Conservation (phyloP, 179 eudicot species). For the Spergularia azorica region DNA sequence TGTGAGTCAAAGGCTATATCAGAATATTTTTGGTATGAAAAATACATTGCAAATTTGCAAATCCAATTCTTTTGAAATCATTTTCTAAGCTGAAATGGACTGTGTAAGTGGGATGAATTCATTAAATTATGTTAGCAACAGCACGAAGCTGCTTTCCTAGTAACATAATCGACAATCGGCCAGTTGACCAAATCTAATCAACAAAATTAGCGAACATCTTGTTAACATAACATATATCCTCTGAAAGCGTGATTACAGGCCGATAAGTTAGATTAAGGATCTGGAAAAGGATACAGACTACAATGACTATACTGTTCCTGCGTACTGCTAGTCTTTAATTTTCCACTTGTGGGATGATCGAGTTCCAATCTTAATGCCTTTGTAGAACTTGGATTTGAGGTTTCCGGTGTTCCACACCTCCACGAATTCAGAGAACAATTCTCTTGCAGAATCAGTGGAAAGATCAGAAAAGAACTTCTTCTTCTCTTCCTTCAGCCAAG, state of each 20-base stretch:
- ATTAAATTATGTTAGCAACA: too few species aligned
- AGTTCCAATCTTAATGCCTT: conserved; percentile 70
- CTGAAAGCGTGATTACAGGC: not conserved
- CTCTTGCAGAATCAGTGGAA: conserved; percentile 67
- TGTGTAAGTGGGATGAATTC: too few species aligned
- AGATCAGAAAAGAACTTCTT: conserved; percentile 82
- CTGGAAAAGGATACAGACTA: not conserved
- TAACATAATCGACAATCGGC: not conserved
- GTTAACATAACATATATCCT: not conserved
- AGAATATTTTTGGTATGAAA: too few species aligned
- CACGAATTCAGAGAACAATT: conserved; percentile 66
- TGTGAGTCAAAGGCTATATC: too few species aligned
- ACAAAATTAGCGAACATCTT: too few species aligned
- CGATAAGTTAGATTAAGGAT: not conserved
- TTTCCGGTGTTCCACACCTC: conserved; percentile 64
- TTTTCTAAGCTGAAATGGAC: too few species aligned
- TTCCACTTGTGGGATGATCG: conserved; percentile 90
- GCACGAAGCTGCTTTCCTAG: too few species aligned
- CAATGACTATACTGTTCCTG: not conserved
- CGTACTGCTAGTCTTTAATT: conserved; percentile 38
- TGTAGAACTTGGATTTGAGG: conserved; percentile 68
- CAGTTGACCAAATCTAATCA: not conserved
- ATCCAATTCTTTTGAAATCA: too few species aligned
- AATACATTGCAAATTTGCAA: too few species aligned
- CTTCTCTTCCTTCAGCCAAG: conserved; percentile 89